phyloP scores from a whole-genome alignment of 1,284 basidiomycete genomes.

The Moniliophthora roreri region DNA sequence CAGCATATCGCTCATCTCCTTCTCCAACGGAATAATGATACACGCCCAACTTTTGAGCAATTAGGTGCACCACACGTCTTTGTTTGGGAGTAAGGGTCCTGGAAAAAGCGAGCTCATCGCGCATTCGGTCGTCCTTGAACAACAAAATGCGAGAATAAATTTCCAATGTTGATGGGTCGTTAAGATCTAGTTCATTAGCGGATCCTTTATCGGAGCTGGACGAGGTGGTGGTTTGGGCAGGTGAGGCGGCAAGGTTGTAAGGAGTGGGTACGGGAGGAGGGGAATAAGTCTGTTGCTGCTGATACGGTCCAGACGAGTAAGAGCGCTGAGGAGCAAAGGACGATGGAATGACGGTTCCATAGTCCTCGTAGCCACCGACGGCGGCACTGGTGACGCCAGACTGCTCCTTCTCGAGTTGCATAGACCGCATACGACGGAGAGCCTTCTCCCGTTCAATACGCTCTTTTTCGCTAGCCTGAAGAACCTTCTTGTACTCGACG shows the following conservation, averaged over 20 bases:
- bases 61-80: conserved; percentile 90
- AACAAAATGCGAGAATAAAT: conserved; percentile 96
- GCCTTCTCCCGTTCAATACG: conserved; percentile 99
- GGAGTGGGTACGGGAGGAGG: conserved; percentile 65
- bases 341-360: conserved; percentile 50
- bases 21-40: conserved; percentile 94
- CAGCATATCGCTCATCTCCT: conserved; percentile 90
- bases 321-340: conserved; percentile 63
- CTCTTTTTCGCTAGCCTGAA: conserved; percentile 99
- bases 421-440: conserved; percentile 95
- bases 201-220: conserved; percentile 62
- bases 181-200: conserved; percentile 84
- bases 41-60: conserved; percentile 94
- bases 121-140: conserved; percentile 98
- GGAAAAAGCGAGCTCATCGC: conserved; percentile 96
- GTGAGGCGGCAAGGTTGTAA: conserved; percentile 49
- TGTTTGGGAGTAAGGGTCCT: conserved; percentile 84
- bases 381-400: conserved; percentile 35
- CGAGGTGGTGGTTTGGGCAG: conserved; percentile 44
- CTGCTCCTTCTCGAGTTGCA: conserved; percentile 86
- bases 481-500: conserved; percentile 99
- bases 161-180: conserved; percentile 93
- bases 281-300: conserved; percentile 60
- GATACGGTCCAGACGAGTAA: conserved; percentile 60
- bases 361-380: conserved; percentile 64